Conservation (phyloP, 768 basidiomycete genomes). For the Termitomyces sp. region DNA sequence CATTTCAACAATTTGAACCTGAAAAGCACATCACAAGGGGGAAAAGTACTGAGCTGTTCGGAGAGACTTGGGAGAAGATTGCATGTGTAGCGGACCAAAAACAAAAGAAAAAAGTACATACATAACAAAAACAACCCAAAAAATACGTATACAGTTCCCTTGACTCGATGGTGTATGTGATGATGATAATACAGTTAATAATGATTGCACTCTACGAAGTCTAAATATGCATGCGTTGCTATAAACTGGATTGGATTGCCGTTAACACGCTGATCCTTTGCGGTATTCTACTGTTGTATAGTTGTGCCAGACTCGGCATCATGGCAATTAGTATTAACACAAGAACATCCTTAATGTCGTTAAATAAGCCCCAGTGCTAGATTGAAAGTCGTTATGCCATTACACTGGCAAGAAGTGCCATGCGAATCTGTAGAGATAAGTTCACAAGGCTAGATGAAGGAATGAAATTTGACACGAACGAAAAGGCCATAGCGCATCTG, state of each 20-base stretch:
- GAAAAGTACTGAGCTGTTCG: too few relatives aligned
- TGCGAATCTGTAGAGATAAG: constrained; percentile 51
- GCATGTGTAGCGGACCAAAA: too few relatives aligned
- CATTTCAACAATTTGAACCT: too few relatives aligned
- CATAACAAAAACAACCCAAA: too few relatives aligned
- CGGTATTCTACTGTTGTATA: neutral
- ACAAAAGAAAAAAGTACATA: too few relatives aligned
- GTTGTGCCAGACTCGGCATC: neutral
- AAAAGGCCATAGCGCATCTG: constrained; percentile 99
- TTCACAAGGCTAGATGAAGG: neutral
- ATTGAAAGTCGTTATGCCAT: constrained; percentile 23
- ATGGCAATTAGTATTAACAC: neutral
- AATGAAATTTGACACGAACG: constrained; percentile 48
- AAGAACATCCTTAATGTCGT: neutral
- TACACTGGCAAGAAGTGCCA: constrained; percentile 76
- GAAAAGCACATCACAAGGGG: too few relatives aligned
- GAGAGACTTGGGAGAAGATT: too few relatives aligned
- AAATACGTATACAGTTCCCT: too few relatives aligned
- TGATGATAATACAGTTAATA: too few relatives aligned
- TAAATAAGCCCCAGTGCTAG: neutral
- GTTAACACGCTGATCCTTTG: neutral
- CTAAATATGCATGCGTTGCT: neutral
- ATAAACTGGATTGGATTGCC: neutral
- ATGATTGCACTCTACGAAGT: neutral
- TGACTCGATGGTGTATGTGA: too few relatives aligned